Base-by-base conservation (phyloP, 2,329 filamentous ascomycete genomes). In the Ascochyta clinopodiicola region DNA sequence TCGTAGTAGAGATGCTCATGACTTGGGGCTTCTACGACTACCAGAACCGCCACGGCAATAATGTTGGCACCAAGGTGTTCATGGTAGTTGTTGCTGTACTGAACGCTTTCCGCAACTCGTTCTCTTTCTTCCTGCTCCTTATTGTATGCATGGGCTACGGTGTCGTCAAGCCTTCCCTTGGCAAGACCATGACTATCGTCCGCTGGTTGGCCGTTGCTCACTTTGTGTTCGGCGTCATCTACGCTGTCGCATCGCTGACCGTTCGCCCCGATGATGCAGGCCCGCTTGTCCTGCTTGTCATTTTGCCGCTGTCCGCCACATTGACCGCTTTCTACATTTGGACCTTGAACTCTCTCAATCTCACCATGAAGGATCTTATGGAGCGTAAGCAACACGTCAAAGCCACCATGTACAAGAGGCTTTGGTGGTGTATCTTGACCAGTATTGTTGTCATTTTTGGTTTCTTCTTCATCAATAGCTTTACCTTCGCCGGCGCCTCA, bases 91-190 rank as follows among this genome's bases (percentile, higher is more conserved):
- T 97, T n/a, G 92, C 92, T 34, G 83, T 98, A 22, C 83, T 99
- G 39, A 98, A 96, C 72, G 95, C 95, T 5, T 93, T 88, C 51
- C 86, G 95, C 61, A 99, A 98, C 77, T 97, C 94, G 0, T 98
- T 99, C 75, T 97, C 94, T 0, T 99, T 99, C 82, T 99, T 99
- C 82, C 82, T 99, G 44, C 84, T 99, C 8, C 87, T 99, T 48
- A 98, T 99, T 64, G 95, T 99, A 29, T 99, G 95, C 77, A 99
- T 99, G 95, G 95, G 95, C 29, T 99, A 99, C 69, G 95, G 95
- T 66, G 96, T 99, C 22, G 96, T 99, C 63, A 98, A 98, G 79
- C 90, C 89, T 2, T 92, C 89, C 2, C 84, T 99, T 4, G 95
- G 95, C 54, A 90, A 89, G 69, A 93, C 92, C 12, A 99, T 99